phyloP scores from a whole-genome alignment of 192 early-diverging fungal genomes.

The Gamsiella multidivaricata region DNA sequence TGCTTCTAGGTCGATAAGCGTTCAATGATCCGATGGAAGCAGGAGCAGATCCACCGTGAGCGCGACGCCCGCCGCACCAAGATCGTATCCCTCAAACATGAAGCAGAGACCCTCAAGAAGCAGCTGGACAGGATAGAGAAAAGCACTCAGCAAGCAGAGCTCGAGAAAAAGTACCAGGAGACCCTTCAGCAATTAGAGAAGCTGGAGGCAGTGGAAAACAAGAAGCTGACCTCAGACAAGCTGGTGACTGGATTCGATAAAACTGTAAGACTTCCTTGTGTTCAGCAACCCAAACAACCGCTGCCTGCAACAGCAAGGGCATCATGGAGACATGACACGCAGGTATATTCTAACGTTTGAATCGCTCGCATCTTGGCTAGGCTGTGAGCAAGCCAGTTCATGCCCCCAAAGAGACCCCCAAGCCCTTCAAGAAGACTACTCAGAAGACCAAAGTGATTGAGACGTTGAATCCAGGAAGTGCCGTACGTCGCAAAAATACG shows the following conservation, averaged over 20 bases:
- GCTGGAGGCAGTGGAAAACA: slow-evolving; percentile 68
- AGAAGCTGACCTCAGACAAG: slow-evolving; percentile 77
- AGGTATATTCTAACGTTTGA: neutral
- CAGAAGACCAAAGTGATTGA: slow-evolving; percentile 73
- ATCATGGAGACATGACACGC: neutral
- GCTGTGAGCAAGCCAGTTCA: slow-evolving; percentile 61
- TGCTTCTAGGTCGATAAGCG: slow-evolving; percentile 73
- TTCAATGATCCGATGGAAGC: slow-evolving; percentile 90
- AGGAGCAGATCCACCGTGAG: slow-evolving; percentile 87
- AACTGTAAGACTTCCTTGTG: slow-evolving; percentile 56
- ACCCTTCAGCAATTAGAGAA: slow-evolving; percentile 63
- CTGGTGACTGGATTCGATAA: slow-evolving; percentile 74
- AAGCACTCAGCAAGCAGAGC: slow-evolving; percentile 31
- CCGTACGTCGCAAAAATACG: slow-evolving; percentile 30
- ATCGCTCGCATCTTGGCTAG: slow-evolving; percentile 11
- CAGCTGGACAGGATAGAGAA: slow-evolving; percentile 57
- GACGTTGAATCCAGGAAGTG: slow-evolving; percentile 67
- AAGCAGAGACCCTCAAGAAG: slow-evolving; percentile 55
- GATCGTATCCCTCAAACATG: slow-evolving; percentile 58
- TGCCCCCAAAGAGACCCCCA: slow-evolving; percentile 32
- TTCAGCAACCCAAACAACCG: no score
- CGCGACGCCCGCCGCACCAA: slow-evolving; percentile 82
- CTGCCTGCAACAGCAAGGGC: neutral
- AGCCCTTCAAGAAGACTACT: slow-evolving; percentile 55
- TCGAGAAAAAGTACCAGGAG: slow-evolving; percentile 41